Conservation (phyloP, 106 monocot species). For the Narthecium ossifragum region DNA sequence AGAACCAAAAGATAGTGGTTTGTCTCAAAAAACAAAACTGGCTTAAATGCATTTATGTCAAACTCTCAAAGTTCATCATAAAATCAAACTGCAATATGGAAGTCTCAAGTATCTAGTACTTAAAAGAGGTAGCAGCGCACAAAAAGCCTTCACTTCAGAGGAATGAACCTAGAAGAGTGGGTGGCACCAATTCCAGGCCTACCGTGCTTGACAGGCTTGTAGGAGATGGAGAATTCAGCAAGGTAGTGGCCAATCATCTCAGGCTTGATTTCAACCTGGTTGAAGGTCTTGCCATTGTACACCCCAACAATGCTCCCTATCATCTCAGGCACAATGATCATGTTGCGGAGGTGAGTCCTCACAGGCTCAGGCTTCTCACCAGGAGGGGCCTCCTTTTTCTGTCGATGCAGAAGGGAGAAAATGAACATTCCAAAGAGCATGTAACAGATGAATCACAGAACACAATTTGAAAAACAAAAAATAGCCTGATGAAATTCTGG, state of each 20-base stretch:
- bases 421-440: neutral
- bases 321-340: conserved; percentile 14
- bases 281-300: conserved; percentile 17
- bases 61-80: no score
- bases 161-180: conserved; percentile 11
- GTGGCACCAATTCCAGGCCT: conserved; percentile 17
- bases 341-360: conserved; percentile 12
- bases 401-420: neutral
- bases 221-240: conserved; percentile 13
- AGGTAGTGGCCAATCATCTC: conserved; percentile 14
- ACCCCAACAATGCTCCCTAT: conserved; percentile 9
- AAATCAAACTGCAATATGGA: no score
- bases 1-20: no score
- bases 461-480: neutral
- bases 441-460: neutral
- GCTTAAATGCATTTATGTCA: no score
- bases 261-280: conserved; percentile 12
- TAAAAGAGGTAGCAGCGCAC: no score
- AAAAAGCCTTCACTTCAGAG: conserved; percentile 3
- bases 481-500: neutral
- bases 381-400: conserved; percentile 11
- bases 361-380: conserved; percentile 15
- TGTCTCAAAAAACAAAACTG: no score
- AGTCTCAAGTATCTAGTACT: no score
- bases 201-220: conserved; percentile 14